Conservation (phyloP, 768 basidiomycete species). For the Mycena crocata region DNA sequence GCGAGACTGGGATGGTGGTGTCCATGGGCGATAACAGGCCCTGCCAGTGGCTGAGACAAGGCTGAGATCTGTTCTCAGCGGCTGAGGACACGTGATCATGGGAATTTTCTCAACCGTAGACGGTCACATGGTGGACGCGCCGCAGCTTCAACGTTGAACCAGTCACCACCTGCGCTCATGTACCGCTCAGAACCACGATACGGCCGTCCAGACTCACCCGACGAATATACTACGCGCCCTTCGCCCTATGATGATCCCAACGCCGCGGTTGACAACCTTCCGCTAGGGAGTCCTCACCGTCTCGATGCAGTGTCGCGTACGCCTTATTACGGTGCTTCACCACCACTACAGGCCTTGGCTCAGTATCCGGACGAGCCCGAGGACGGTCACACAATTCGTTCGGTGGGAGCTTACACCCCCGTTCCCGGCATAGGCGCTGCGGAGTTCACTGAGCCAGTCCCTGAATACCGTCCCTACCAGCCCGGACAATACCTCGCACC, state of each 20-base stretch:
- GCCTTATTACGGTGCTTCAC: slow-evolving; percentile 18
- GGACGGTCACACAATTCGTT: slow-evolving; percentile 4
- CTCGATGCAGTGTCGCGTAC: neutral
- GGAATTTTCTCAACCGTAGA: too few relatives aligned
- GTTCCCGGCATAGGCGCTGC: neutral
- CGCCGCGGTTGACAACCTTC: slow-evolving; percentile 1
- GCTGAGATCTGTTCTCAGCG: neutral
- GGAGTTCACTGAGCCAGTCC: slow-evolving; percentile 1
- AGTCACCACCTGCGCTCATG: too few relatives aligned
- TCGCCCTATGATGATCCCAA: neutral
- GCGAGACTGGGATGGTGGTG: slow-evolving; percentile 49
- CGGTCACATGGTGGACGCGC: neutral
- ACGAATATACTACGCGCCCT: slow-evolving; percentile 13
- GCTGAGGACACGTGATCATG: slow-evolving; percentile 1
- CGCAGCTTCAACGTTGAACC: too few relatives aligned
- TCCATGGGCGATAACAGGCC: slow-evolving; percentile 49
- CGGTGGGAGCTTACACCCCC: slow-evolving; percentile 9
- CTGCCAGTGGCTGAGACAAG: too few relatives aligned
- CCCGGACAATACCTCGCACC: slow-evolving; percentile 72
- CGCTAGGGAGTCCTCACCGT: neutral
- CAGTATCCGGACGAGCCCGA: slow-evolving; percentile 15
- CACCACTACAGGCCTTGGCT: slow-evolving; percentile 4
- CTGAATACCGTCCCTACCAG: slow-evolving; percentile 52
- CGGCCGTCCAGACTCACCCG: slow-evolving; percentile 24
- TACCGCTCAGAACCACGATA: slow-evolving; percentile 14